Conservation (phyloP, 169 alveolate species). For the Amoebophrya sp. region DNA sequence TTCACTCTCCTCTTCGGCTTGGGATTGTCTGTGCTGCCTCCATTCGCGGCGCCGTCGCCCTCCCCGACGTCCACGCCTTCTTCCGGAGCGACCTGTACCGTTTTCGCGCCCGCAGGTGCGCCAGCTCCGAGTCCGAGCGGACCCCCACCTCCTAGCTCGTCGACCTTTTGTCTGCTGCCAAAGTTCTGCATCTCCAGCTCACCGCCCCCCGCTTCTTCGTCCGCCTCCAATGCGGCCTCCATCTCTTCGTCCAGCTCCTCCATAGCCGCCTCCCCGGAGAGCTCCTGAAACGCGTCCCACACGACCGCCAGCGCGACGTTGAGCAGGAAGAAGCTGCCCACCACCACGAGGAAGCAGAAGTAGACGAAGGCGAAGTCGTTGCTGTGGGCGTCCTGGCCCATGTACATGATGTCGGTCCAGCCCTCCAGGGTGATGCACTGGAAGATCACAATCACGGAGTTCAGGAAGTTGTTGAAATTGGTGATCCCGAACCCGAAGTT, state of each 20-base stretch:
- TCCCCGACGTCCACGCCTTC: neutral
- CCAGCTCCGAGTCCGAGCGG: too few relatives aligned
- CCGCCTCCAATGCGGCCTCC: neutral
- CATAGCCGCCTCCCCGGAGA: neutral
- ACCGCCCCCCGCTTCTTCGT: neutral
- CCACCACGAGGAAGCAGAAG: neutral
- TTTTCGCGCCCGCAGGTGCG: neutral
- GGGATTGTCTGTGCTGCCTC: too few relatives aligned
- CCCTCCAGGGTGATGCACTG: constrained; percentile 43
- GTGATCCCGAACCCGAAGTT: constrained; percentile 2
- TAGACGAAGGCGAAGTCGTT: constrained; percentile 13
- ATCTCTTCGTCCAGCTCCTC: neutral
- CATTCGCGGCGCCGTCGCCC: too few relatives aligned
- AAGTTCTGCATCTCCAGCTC: too few relatives aligned
- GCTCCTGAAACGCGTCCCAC: constrained; percentile 12
- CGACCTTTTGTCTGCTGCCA: too few relatives aligned
- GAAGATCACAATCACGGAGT: constrained; percentile 6
- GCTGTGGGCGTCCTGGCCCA: constrained; percentile 14
- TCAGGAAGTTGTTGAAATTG: constrained; percentile 3
- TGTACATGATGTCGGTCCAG: constrained; percentile 45
- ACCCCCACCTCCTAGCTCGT: too few relatives aligned
- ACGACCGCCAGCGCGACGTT: constrained; percentile 17
- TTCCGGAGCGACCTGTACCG: neutral
- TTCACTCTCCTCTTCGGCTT: neutral
- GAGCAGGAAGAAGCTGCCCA: constrained; percentile 17